These are phyloP conservation scores for Saccharomycopsis phalli DNA, from an alignment of 1,139 yeast species.

Conservation along the genomic window DNA sequence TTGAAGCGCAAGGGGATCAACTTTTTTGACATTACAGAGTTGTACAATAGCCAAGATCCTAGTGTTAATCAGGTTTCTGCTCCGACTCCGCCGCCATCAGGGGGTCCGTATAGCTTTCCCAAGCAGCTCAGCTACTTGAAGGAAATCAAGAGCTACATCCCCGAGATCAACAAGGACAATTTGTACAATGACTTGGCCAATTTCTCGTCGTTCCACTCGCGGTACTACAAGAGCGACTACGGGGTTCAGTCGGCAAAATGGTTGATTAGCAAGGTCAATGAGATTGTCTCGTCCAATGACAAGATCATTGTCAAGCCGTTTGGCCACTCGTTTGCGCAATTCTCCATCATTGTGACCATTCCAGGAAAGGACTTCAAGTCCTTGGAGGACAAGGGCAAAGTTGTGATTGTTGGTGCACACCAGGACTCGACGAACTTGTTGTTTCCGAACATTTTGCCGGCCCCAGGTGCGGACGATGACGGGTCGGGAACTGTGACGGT, in stretches of 20 bases:
- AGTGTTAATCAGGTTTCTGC: slow-evolving; percentile 21
- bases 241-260: slow-evolving; percentile 72
- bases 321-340: slow-evolving; percentile 50
- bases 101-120: slow-evolving; percentile 47
- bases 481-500: slow-evolving; percentile 82
- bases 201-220: slow-evolving; percentile 65
- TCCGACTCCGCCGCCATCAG: slow-evolving; percentile 9
- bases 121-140: slow-evolving; percentile 31
- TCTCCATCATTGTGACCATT: slow-evolving; percentile 43
- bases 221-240: slow-evolving; percentile 65
- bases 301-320: slow-evolving; percentile 33
- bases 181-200: slow-evolving; percentile 49
- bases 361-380: slow-evolving; percentile 24
- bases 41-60: slow-evolving; percentile 4
- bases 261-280: slow-evolving; percentile 45
- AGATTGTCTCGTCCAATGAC: slow-evolving; percentile 29
- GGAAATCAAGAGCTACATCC: slow-evolving; percentile 35
- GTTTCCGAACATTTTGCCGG: slow-evolving; percentile 58
- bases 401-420: slow-evolving; percentile 81
- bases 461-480: slow-evolving; percentile 97
- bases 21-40: slow-evolving; percentile 63
- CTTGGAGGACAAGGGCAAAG: slow-evolving; percentile 32
- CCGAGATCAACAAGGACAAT: slow-evolving; percentile 34
- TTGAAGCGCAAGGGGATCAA: slow-evolving; percentile 45
- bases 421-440: slow-evolving; percentile 76